Evolutionary conservation across 768 basidiomycete species (phyloP).

Genomic region (Leucocoprinus birnbaumii): DNA sequence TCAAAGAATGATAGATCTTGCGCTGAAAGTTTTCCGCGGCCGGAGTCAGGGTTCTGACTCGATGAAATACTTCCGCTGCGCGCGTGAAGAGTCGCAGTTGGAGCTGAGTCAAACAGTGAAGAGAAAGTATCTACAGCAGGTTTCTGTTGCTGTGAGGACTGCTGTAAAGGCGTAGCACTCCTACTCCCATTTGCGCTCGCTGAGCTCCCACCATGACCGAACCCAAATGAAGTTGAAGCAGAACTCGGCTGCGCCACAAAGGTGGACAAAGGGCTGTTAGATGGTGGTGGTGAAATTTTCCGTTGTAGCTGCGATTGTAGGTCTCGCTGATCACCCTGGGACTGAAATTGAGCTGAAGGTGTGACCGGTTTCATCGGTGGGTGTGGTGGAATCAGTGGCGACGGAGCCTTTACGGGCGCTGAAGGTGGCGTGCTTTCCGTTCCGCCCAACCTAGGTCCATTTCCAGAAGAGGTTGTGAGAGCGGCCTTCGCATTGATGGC

Average conservation of each 20-base stretch:
- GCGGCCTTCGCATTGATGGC: background rate
- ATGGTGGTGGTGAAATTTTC: slow-evolving; percentile 11
- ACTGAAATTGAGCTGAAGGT: slow-evolving; percentile 16
- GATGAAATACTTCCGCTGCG: slow-evolving; percentile 15
- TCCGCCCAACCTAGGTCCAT: background rate
- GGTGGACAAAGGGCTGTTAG: background rate
- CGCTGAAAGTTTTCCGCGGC: slow-evolving; percentile 61
- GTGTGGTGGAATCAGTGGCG: slow-evolving; percentile 5
- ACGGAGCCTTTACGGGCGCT: slow-evolving; percentile 12
- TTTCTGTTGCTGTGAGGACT: slow-evolving; percentile 14
- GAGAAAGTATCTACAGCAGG: slow-evolving; percentile 17
- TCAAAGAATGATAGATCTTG: slow-evolving; percentile 90
- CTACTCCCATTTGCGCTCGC: background rate
- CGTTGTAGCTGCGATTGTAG: slow-evolving; percentile 1
- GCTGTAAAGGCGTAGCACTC: slow-evolving; percentile 2
- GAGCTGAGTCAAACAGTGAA: slow-evolving; percentile 42
- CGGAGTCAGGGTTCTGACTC: slow-evolving; percentile 18
- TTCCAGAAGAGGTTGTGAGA: background rate
- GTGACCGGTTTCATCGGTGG: slow-evolving; percentile 9
- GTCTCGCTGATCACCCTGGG: background rate
- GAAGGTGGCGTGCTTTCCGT: slow-evolving; percentile 10
- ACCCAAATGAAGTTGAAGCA: background rate
- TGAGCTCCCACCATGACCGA: background rate
- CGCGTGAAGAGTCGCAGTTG: slow-evolving; percentile 30
- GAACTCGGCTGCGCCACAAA: background rate